Conservation (phyloP, 805 yeast genomes). For the Candida rishiriensis region DNA sequence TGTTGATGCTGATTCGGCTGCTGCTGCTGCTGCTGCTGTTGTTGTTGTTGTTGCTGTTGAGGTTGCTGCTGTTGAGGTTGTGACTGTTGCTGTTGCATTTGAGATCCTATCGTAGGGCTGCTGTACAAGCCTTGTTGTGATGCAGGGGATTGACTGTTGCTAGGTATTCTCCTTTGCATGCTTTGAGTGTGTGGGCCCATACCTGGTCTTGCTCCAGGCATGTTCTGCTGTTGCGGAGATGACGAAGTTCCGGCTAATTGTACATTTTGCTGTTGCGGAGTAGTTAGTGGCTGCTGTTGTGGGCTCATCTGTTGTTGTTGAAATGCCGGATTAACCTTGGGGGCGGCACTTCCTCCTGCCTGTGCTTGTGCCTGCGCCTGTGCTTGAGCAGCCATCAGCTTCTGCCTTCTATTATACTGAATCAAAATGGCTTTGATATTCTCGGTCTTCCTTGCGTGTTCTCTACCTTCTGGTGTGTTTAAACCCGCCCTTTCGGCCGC, state of each 20-base stretch:
- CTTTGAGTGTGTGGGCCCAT: conserved; percentile 16
- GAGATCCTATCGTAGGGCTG: neutral
- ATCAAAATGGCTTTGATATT: conserved; percentile 57
- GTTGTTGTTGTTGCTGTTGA: conserved; percentile 4
- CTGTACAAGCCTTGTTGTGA: neutral
- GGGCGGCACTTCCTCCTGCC: conserved; percentile 6
- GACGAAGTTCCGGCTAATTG: conserved; percentile 12
- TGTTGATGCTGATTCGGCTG: conserved; percentile 4
- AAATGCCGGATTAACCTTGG: conserved; percentile 1
- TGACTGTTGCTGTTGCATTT: neutral
- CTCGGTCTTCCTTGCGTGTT: conserved; percentile 59
- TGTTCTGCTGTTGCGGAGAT: conserved; percentile 11
- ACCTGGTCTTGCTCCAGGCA: conserved; percentile 20
- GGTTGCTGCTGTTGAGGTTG: conserved; percentile 1
- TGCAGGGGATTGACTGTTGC: conserved; percentile 6
- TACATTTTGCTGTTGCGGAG: conserved; percentile 12
- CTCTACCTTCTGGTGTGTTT: conserved; percentile 56
- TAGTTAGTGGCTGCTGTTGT: conserved; percentile 4
- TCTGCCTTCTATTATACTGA: conserved; percentile 32
- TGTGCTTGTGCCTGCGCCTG: conserved; percentile 20
- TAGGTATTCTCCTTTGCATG: conserved; percentile 4
- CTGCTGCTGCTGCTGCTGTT: neutral
- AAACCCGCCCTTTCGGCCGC: conserved; percentile 61
- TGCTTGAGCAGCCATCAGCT: conserved; percentile 26
- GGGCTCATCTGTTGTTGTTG: conserved; percentile 8